These are phyloP conservation scores for Pyrus betulifolia DNA, from an alignment of 306 rosid genomes.

Conservation along the genomic window DNA sequence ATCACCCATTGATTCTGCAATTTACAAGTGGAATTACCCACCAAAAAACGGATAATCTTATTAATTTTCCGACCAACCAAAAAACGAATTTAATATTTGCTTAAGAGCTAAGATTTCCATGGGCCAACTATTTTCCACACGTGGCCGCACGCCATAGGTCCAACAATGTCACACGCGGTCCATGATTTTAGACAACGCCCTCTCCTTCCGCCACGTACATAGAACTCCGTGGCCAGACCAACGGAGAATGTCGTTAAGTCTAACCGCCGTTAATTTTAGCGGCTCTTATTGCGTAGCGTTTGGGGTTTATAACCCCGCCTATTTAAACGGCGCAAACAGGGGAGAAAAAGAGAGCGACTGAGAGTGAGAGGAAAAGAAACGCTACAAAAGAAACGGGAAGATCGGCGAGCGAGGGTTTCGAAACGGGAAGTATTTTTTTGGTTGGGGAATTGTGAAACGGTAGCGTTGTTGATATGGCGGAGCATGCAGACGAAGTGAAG, in stretches of 20 bases:
- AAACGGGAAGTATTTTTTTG: neutral
- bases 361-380: neutral
- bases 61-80: neutral
- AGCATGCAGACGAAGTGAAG: conserved; percentile 40
- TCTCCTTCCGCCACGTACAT: neutral
- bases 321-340: conserved; percentile 23
- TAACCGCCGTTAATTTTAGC: neutral
- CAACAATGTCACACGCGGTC: neutral
- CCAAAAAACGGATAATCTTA: too few relatives aligned
- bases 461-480: conserved; percentile 20
- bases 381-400: neutral
- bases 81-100: neutral
- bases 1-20: neutral
- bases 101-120: conserved; percentile 18
- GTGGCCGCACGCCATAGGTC: conserved; percentile 19
- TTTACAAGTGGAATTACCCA: too few relatives aligned
- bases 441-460: neutral
- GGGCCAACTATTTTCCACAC: neutral
- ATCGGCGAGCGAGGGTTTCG: conserved; percentile 4
- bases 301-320: neutral
- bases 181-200: neutral
- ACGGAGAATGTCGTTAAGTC: neutral
- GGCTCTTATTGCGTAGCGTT: neutral
- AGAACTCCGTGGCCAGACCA: neutral
- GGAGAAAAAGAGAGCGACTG: neutral